Conservation (phyloP, 345 rosid species). For the Camelina neglecta region DNA sequence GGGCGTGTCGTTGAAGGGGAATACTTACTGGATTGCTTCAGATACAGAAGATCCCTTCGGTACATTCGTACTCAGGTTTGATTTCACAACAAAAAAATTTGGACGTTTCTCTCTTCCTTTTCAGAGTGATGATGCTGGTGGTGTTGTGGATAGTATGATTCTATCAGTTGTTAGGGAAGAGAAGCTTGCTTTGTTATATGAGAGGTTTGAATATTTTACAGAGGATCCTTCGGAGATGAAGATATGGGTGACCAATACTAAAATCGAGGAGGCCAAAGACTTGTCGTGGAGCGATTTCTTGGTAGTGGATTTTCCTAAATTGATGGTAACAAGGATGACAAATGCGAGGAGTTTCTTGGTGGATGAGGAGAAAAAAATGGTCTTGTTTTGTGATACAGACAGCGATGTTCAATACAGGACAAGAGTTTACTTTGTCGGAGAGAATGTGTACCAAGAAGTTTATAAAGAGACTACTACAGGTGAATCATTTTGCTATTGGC, state of each 20-base stretch:
- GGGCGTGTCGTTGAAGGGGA: neutral
- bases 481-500: neutral
- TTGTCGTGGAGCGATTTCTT: neutral
- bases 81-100: conserved; percentile 1
- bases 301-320: neutral
- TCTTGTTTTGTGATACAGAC: neutral
- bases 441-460: neutral
- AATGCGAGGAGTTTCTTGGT: neutral
- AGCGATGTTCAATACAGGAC: neutral
- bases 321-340: neutral
- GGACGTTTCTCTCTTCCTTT: neutral
- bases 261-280: neutral
- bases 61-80: neutral
- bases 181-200: neutral
- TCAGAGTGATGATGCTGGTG: neutral
- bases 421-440: neutral
- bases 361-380: conserved; percentile 10
- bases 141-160: neutral
- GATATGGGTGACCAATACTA: neutral
- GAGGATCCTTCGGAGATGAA: neutral
- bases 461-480: neutral
- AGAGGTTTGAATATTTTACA: neutral
- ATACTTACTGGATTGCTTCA: neutral
- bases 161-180: conserved; percentile 3
- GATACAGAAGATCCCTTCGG: neutral